Evolutionary conservation across 495 filamentous ascomycete species (phyloP), one percentile per base, ranked within the genome.

Genomic region (Podospora bellae-mahoneyi): DNA sequence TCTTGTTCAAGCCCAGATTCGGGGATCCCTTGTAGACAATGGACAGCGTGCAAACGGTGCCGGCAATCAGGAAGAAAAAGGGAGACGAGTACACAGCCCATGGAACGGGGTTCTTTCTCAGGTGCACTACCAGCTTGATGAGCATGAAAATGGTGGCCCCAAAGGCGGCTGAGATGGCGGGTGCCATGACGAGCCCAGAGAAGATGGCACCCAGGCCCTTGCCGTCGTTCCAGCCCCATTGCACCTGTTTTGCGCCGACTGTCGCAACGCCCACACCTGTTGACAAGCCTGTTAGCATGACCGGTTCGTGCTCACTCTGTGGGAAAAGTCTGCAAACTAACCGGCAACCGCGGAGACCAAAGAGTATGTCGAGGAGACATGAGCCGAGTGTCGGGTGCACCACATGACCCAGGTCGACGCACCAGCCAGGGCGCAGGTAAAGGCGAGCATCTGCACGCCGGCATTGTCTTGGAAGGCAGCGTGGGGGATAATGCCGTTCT

Each of bases 351-450:
- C 86, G 62, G 84, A 84, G 65, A 90, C 81, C 63, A 90, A 82
- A 10, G 87, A 88, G 77, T 90, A 86, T 1, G 88, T 91, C 5
- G 89, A 87, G 0, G 88, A 90, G 59, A 90, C 87, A n/a, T 85
- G 87, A 44, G 85, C 78, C 61, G 85, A 85, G 70, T 85, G 68
- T 20, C 72, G 71, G 10, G 87, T 89, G 66, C 84, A 83, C 68
- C 86, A 66, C 48, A 86, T 85, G 56, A 91, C 79, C 84, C 86
- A 91, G 5, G 79, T 72, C 0, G 89, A 84, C 58, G 84, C 86
- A 19, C 83, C 86, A 18, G 84, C 72, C 58, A 87, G 79, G 57
- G 88, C 87, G 74, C 87, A 89, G 20, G 81, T 77, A 79, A 90
- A 86, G 34, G 82, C 88, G 66, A 91, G 78, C 82, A 90, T 87